Evolutionary conservation across 805 yeast genomes (phyloP), one percentile per base, ranked within the genome.

Genomic region (Candida schatavii): DNA sequence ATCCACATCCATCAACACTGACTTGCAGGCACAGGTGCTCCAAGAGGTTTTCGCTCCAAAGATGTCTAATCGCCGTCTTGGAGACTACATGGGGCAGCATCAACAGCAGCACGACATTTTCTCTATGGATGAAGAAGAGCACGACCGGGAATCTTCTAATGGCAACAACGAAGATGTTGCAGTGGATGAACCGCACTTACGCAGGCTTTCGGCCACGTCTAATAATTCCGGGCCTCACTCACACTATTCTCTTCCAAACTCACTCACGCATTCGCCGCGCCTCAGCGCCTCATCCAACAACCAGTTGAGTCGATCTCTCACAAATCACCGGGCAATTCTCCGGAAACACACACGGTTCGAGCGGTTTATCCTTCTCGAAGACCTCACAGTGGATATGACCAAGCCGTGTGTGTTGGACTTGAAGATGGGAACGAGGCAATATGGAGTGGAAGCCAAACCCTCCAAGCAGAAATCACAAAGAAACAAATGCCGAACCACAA

Each of bases 371-470:
- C 63, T 93, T 7, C 69, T 93, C 38, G 99, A 95, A 57, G 99
- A 93, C 65, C 66, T 93, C 37, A 93, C 98, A 0, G 75, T 82
- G 41, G 87, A 88, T 19, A 80, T 91, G 81, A 69, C 64, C 23
- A 77, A 77, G 48, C 97, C 99, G 0, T 90, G 97, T 58, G 98
- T 91, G 0, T 67, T 93, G 38, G 99, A 93, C 64, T 70, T 93
- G 52, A 93, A 93, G 59, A 93, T 93, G 98, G 99, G 99, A 0
- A 91, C 99, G 0, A 74, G 99, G 44, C 99, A 93, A 63, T 93
- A 93, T 55, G 99, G 99, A 7, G 84, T 91, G n/a, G 96, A 89
- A 48, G 97, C 98, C 0, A 72, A 74, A 4, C 60, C 65, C 11
- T 66, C 80, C 37, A 93, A 93, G 62, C 84, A 81, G 55, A 58